phyloP scores from a whole-genome alignment of 2,329 filamentous ascomycete genomes.

The Periconia digitata region DNA sequence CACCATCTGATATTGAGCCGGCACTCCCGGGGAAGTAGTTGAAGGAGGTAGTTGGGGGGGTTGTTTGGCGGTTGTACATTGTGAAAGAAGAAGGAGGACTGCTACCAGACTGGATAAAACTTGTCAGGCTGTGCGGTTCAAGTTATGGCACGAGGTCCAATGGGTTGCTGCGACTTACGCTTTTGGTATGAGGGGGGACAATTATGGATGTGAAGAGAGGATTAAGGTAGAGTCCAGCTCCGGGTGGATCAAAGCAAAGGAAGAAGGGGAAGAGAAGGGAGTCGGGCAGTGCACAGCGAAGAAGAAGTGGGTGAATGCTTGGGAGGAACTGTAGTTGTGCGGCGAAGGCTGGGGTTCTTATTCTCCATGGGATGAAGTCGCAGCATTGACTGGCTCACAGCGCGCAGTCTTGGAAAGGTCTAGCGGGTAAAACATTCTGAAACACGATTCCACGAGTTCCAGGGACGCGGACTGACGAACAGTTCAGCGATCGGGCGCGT shows the following conservation, averaged over 20 bases:
- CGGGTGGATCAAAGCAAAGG: conserved; percentile 41
- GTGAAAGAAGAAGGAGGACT: conserved; percentile 23
- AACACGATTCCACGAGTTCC: conserved; percentile 42
- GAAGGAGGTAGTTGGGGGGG: conserved; percentile 45
- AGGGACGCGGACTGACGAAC: conserved; percentile 23
- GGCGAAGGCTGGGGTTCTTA: conserved; percentile 44
- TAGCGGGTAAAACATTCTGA: conserved; percentile 41
- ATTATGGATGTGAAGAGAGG: conserved; percentile 40
- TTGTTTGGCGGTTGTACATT: conserved; percentile 50
- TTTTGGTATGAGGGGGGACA: conserved; percentile 18
- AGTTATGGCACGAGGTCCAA: conserved; percentile 10
- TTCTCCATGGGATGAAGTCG: conserved; percentile 32
- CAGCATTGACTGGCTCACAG: conserved; percentile 31
- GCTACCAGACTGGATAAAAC: conserved; percentile 39
- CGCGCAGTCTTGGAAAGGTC: conserved; percentile 19
- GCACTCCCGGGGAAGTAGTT: conserved; percentile 44
- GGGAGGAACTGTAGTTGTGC: conserved; percentile 31
- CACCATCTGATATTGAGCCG: conserved; percentile 59
- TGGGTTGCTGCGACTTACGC: conserved; percentile 35
- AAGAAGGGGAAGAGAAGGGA: conserved; percentile 42
- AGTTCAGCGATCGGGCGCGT: conserved; percentile 21
- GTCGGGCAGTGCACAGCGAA: conserved; percentile 18
- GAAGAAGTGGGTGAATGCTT: conserved; percentile 31
- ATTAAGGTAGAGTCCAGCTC: conserved; percentile 50
- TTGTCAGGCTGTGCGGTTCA: conserved; percentile 17